Percentiles rank a stretch among this genome's conserved stretches.
phyloP scores from a whole-genome alignment of 2,329 filamentous ascomycete species.

The Colletotrichum cereale region DNA sequence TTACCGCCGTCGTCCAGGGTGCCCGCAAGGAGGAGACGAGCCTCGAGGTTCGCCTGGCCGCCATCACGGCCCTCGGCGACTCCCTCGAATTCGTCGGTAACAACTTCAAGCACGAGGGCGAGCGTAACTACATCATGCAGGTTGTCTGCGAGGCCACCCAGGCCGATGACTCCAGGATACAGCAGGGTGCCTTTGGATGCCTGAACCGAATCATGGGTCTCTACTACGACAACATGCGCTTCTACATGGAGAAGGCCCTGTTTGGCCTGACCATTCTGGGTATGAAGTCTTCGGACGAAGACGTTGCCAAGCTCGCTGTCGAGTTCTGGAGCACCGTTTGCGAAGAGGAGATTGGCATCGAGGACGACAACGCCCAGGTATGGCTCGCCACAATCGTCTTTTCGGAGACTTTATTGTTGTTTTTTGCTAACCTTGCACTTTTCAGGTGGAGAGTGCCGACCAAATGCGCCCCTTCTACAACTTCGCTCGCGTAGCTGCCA shows the following conservation, averaged over 20 bases:
- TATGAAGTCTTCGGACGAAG: constrained; percentile 98
- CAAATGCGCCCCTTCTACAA: constrained; percentile 95
- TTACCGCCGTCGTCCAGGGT: constrained; percentile 97
- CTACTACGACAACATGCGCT: constrained; percentile 99
- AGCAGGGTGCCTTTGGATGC: constrained; percentile 96
- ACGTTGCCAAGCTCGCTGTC: constrained; percentile 96
- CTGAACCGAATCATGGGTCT: constrained; percentile 98
- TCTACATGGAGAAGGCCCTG: constrained; percentile 99
- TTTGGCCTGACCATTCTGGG: constrained; percentile 97
- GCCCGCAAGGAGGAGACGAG: constrained; percentile 97
- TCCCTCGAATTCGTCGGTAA: constrained; percentile 97
- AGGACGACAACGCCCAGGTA: constrained; percentile 93
- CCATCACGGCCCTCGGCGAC: constrained; percentile 93
- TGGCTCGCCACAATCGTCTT: constrained; percentile 39
- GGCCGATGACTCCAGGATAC: constrained; percentile 89
- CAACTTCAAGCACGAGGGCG: constrained; percentile 99
- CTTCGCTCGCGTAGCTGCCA: constrained; percentile 92
- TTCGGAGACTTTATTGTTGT: background rate
- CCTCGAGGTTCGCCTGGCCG: constrained; percentile 88
- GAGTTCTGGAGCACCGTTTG: constrained; percentile 99
- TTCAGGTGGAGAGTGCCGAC: constrained; percentile 76
- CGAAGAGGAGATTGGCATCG: constrained; percentile 97
- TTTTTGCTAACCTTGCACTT: constrained; percentile 29
- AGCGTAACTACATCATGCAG: constrained; percentile 99
- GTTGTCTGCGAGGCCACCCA: constrained; percentile 99